These are phyloP conservation scores for Pythium aquatile DNA, from an alignment of 352 stramenopile species.

Conservation along the genomic window DNA sequence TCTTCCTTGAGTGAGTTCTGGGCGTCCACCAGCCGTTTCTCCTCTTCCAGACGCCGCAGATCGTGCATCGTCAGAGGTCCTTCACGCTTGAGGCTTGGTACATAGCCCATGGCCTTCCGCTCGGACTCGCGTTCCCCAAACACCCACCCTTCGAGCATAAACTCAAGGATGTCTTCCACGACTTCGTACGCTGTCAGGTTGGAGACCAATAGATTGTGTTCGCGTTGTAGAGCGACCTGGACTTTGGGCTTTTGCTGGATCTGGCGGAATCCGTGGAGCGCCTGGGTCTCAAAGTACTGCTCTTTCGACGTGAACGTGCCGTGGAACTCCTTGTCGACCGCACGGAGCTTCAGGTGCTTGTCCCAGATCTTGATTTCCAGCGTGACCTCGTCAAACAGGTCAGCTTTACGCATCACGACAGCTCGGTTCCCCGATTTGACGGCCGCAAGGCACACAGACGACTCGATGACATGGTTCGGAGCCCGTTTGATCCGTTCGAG, in stretches of 20 bases:
- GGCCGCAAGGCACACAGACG: conserved; percentile 55
- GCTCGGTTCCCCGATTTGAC: conserved; percentile 51
- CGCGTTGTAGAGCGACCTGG: conserved; percentile 73
- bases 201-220: conserved; percentile 88
- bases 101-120: conserved; percentile 63
- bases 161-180: conserved; percentile 93
- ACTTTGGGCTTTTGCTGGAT: conserved; percentile 82
- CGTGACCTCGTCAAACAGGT: conserved; percentile 77
- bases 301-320: conserved; percentile 78
- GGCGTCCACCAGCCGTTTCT: conserved; percentile 38
- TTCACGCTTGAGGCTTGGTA: conserved; percentile 85
- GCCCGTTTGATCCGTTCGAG: conserved; percentile 70
- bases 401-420: conserved; percentile 56
- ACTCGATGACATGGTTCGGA: conserved; percentile 45
- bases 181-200: conserved; percentile 85
- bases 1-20: conserved; percentile 34
- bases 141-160: conserved; percentile 95
- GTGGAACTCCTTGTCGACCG: conserved; percentile 93
- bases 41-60: conserved; percentile 57
- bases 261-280: conserved; percentile 90
- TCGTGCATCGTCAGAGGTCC: conserved; percentile 69
- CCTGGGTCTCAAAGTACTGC: conserved; percentile 86
- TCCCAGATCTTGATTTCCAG: conserved; percentile 67
- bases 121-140: conserved; percentile 93
- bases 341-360: conserved; percentile 62